phyloP scores from a whole-genome alignment of 768 basidiomycete species.

The Lactarius hengduanensis region DNA sequence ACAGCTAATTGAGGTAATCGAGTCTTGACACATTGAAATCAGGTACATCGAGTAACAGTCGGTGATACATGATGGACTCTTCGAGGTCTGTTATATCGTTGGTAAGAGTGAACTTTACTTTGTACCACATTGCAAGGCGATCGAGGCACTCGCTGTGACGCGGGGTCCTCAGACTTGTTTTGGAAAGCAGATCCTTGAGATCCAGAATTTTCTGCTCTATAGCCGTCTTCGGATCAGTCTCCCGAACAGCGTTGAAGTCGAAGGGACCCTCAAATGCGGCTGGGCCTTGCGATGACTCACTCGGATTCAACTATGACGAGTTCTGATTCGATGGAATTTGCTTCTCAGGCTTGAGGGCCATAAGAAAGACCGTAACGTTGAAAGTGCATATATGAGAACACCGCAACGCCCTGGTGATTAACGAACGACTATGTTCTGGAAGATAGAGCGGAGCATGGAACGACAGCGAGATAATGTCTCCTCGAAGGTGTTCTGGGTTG shows the following conservation, averaged over 20 bases:
- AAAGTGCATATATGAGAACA: background rate
- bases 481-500: background rate
- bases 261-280: background rate
- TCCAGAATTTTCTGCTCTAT: background rate
- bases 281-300: background rate
- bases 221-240: background rate
- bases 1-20: background rate
- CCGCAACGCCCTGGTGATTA: background rate
- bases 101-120: background rate
- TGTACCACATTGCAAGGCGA: background rate
- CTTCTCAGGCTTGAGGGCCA: background rate
- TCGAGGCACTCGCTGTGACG: background rate
- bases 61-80: conserved; percentile 2
- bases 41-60: background rate
- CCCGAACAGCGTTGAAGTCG: no score
- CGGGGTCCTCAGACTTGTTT: background rate
- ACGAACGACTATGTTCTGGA: background rate
- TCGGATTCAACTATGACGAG: no score
- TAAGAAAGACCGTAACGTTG: no score
- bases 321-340: background rate
- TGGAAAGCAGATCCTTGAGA: background rate
- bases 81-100: background rate
- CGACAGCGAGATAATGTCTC: background rate
- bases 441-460: background rate
- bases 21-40: background rate